Evolutionary conservation across 2,329 filamentous ascomycete species (phyloP).

Genomic region (Fusarium brachygibbosum): DNA sequence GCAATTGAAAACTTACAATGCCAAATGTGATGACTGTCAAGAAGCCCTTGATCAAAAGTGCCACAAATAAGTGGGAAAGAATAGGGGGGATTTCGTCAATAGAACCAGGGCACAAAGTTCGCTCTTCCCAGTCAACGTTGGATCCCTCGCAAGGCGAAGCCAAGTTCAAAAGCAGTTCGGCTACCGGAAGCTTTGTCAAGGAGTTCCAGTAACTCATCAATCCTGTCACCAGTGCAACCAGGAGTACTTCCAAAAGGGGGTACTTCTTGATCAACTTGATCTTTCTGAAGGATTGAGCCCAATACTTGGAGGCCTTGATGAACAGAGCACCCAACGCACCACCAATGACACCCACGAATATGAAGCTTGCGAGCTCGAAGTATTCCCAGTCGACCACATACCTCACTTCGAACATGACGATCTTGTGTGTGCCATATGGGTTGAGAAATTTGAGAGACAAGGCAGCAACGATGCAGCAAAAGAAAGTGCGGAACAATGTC

Average conservation of each 20-base stretch:
- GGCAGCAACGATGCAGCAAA: conserved; percentile 95
- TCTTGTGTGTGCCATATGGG: conserved; percentile 95
- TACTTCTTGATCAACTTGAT: conserved; percentile 83
- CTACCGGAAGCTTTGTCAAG: conserved; percentile 89
- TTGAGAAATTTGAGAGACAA: conserved; percentile 95
- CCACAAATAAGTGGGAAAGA: conserved; percentile 77
- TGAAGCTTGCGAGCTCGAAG: conserved; percentile 89
- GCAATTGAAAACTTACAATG: conserved; percentile 67
- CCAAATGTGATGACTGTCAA: conserved; percentile 94
- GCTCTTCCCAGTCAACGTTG: conserved; percentile 70
- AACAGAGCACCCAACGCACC: conserved; percentile 90
- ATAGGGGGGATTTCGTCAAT: conserved; percentile 84
- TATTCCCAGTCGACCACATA: conserved; percentile 93
- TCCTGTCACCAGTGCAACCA: conserved; percentile 89
- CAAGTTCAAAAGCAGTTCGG: conserved; percentile 90
- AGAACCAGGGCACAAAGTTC: conserved; percentile 82
- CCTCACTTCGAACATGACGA: conserved; percentile 94
- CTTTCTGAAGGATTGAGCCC: conserved; percentile 90
- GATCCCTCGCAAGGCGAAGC: conserved; percentile 87
- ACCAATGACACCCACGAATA: conserved; percentile 87
- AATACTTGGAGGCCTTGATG: conserved; percentile 93
- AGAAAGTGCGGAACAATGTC: conserved; percentile 96
- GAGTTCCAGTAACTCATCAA: conserved; percentile 93
- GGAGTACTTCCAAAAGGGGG: conserved; percentile 86
- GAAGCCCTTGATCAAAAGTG: conserved; percentile 90